Evolutionary conservation across 129 eudicot species (phyloP).

Genomic region (sunflower (Helianthus annuus)): DNA sequence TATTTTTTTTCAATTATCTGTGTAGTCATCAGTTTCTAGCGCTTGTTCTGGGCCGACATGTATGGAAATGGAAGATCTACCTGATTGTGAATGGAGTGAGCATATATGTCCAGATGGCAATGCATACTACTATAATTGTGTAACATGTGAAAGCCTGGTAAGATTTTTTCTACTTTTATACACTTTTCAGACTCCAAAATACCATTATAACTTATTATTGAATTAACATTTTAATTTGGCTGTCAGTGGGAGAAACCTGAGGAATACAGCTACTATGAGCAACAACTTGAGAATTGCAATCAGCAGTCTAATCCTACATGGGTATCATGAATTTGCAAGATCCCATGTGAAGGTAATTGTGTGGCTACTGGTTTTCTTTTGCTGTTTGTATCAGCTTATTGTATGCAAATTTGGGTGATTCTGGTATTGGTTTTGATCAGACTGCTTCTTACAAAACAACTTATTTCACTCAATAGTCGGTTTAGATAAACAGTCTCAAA

Average conservation of each 20-base stretch:
- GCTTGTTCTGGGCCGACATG: constrained; percentile 28
- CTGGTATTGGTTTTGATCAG: not conserved
- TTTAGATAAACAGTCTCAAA: not conserved
- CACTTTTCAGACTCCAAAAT: not conserved
- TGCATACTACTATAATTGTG: constrained; percentile 72
- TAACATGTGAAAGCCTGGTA: constrained; percentile 93
- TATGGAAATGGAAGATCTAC: constrained; percentile 29
- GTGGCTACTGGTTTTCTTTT: not conserved
- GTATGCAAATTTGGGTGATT: constrained; percentile 3
- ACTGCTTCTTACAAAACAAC: not conserved
- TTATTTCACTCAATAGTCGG: not conserved
- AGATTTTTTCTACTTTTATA: constrained; percentile 21
- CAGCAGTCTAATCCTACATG: constrained; percentile 29
- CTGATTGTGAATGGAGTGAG: constrained; percentile 94
- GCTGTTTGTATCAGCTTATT: not conserved
- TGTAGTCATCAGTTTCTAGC: constrained; percentile 43
- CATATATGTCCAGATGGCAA: constrained; percentile 91
- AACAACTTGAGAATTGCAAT: constrained; percentile 45
- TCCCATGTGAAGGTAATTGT: not conserved
- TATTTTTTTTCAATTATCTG: not conserved
- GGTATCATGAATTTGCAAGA: constrained; percentile 4
- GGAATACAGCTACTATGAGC: constrained; percentile 68
- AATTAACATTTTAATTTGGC: not conserved
- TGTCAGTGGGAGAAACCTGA: constrained; percentile 91
- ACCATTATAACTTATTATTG: not conserved